Evolutionary conservation across 225 moss, liverwort and hornwort species (phyloP), one percentile per base, ranked within the genome.

Genomic region (Sphagnum tenellum): DNA sequence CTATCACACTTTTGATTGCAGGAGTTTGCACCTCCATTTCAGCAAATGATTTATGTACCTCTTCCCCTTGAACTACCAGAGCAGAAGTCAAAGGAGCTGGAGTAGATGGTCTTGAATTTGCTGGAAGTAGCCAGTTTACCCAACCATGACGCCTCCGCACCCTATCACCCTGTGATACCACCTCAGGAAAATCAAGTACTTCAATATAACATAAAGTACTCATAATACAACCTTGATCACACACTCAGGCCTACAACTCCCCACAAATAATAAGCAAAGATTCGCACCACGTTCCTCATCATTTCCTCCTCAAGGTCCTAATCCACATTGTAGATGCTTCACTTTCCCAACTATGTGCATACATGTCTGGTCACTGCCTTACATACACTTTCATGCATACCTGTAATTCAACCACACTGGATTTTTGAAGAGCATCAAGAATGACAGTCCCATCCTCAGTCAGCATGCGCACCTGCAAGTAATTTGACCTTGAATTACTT

Each of bases 101-200:
- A 70, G 78, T 60, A 47, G 69, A 78, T 62, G 73, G 81, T 3
- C 68, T 66, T 46, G 78, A 67, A 70, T 79, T 79, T 8, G 85
- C 12, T 44, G 96, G 92, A 64, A 98, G 81, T 29, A 98, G 77
- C 96, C 96, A 98, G 59, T 78, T 92, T 59, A 78, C 74, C 96
- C 96, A 98, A 56, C 92, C 96, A 64, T 98, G 85, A 6, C 88
- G 86, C 74, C 90, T 98, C 57, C 96, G 92, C 66, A 98, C 56
- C 61, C 82, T 92, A 66, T 92, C 89, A 52, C 82, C 96, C 96
- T 98, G 88, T 61, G 67, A 73, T 5, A 75, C 50, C 60, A 69
- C 46, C 46, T 4, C 48, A 71, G 29, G 29, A 29, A 29, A 29
- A 29, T 29, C 29, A 29, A 29, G 29, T 29, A 29, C 29, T 29